phyloP scores from a whole-genome alignment of 345 rosid genomes.

The Theobroma cacao region DNA sequence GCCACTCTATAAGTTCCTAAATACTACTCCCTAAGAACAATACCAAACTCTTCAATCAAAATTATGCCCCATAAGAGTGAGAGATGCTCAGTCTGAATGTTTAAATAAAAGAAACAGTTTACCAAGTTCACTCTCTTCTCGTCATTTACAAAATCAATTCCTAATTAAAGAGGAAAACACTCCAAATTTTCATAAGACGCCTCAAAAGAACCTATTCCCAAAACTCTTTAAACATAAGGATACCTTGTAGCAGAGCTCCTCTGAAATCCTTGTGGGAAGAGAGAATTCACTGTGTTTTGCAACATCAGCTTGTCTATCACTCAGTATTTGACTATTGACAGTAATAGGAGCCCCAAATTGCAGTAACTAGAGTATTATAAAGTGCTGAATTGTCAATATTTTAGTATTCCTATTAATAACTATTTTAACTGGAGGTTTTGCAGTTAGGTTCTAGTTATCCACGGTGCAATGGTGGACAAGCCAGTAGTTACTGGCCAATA shows the following conservation, averaged over 20 bases:
- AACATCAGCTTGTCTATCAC: no score
- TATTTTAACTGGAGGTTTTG: not conserved
- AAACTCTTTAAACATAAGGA: not conserved
- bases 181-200: not conserved
- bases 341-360: not conserved
- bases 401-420: not conserved
- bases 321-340: no score
- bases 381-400: not conserved
- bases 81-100: not conserved
- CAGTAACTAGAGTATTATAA: not conserved
- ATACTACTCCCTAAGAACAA: not conserved
- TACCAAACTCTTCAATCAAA: not conserved
- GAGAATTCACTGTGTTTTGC: not conserved
- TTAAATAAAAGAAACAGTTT: not conserved
- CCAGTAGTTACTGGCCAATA: not conserved
- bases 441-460: not conserved
- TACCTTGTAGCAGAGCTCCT: not conserved
- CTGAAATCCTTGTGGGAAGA: not conserved
- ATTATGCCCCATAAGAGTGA: not conserved
- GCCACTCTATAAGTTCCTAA: not conserved
- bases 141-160: not conserved
- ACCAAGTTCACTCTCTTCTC: not conserved
- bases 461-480: not conserved
- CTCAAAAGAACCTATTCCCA: not conserved
- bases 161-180: not conserved